These are phyloP conservation scores for Mallotus japonicus DNA, from an alignment of 441 rosid species.

Conservation along the genomic window DNA sequence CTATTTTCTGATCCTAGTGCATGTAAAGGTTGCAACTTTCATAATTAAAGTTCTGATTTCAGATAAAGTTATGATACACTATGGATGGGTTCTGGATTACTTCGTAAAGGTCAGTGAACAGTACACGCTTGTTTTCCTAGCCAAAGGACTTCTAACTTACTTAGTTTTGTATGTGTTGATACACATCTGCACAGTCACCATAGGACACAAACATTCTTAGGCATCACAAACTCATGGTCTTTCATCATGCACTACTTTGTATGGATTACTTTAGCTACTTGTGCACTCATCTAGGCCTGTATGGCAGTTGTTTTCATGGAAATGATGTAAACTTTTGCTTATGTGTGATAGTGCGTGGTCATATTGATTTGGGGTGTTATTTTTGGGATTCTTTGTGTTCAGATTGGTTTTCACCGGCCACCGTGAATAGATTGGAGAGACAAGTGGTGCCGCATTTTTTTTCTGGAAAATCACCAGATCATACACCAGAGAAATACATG, in stretches of 20 bases:
- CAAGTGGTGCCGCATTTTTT: constrained; percentile 97
- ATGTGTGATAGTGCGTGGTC: neutral
- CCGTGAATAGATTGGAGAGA: constrained; percentile 84
- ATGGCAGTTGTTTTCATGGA: no score
- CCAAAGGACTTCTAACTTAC: neutral
- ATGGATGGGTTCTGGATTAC: neutral
- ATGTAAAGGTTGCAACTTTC: neutral
- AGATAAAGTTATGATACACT: neutral
- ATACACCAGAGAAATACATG: constrained; percentile 79
- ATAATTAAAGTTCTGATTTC: neutral
- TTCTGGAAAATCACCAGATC: constrained; percentile 81
- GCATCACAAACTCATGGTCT: neutral
- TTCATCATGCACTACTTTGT: no score
- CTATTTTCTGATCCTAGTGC: neutral
- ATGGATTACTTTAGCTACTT: neutral
- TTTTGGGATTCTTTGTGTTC: constrained; percentile 13
- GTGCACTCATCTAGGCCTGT: neutral
- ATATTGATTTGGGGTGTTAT: constrained; percentile 18
- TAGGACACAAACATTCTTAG: neutral
- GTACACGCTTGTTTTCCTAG: no score
- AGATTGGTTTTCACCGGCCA: constrained; percentile 91
- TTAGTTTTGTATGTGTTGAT: neutral
- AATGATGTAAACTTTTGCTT: no score
- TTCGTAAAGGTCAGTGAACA: neutral
- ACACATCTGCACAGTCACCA: no score